A percentile compares a stretch with the other conserved stretches of the same genome.
Evolutionary conservation across 768 basidiomycete species (phyloP).

Genomic region (Candolleomyces eurysporus): DNA sequence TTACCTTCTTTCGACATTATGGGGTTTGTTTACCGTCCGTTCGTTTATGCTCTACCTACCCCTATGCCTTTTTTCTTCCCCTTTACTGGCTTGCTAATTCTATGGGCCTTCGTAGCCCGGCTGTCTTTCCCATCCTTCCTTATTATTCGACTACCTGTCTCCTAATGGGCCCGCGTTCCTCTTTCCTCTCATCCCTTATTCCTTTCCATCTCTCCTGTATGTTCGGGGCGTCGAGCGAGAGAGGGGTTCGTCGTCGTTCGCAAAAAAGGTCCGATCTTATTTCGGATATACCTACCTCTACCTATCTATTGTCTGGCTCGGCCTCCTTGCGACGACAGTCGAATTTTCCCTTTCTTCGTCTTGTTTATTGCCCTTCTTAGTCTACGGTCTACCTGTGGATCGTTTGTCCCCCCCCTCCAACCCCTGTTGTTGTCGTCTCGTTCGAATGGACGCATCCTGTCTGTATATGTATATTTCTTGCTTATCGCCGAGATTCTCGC

Average conservation of each 20-base stretch:
- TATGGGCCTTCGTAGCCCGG: background rate
- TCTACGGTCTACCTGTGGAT: too few species aligned
- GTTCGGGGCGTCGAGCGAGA: too few species aligned
- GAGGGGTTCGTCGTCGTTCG: too few species aligned
- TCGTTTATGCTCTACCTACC: background rate
- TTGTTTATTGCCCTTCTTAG: too few species aligned
- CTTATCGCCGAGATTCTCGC: conserved; percentile 1
- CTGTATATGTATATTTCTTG: background rate
- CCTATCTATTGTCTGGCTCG: background rate
- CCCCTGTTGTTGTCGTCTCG: too few species aligned
- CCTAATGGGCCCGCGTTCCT: background rate
- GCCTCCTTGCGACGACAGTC: background rate
- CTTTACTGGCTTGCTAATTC: background rate
- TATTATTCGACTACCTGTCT: background rate
- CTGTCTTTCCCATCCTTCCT: too few species aligned
- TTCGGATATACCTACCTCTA: too few species aligned
- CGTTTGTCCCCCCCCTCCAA: too few species aligned
- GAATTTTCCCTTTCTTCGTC: background rate
- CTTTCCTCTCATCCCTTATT: background rate
- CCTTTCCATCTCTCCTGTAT: background rate
- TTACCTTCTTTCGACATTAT: conserved; percentile 6
- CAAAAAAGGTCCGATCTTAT: too few species aligned
- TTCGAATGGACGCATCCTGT: too few species aligned
- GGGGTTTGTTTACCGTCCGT: conserved; percentile 1
- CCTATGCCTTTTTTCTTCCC: background rate